A percentile compares a stretch with the other conserved stretches of the same genome.
phyloP scores from a whole-genome alignment of 495 filamentous ascomycete genomes.

The Corynascus novoguineensis region DNA sequence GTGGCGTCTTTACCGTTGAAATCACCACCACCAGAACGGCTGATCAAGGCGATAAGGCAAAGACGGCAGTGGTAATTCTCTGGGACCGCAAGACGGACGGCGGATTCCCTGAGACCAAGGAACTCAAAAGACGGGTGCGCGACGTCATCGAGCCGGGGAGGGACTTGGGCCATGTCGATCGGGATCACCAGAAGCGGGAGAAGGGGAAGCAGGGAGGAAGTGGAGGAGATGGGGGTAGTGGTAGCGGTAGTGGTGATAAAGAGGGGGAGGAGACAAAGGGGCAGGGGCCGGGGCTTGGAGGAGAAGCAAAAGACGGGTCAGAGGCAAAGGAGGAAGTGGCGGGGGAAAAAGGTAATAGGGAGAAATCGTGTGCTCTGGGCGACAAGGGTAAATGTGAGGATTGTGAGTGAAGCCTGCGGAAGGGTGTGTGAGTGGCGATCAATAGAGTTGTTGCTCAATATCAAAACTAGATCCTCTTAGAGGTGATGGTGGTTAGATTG shows the following conservation, averaged over 20 bases:
- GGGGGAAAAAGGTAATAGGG: no score
- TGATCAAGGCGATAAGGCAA: background rate
- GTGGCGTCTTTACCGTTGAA: slow-evolving; percentile 74
- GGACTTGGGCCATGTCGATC: slow-evolving; percentile 79
- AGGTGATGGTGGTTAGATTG: no score
- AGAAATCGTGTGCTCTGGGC: background rate
- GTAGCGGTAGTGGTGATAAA: background rate
- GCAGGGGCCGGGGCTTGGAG: no score
- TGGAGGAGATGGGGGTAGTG: background rate
- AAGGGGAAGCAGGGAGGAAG: background rate
- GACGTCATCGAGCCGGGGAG: slow-evolving; percentile 73
- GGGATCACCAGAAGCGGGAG: slow-evolving; percentile 27
- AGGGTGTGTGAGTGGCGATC: background rate
- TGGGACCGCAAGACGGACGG: slow-evolving; percentile 89
- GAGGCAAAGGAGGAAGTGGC: no score
- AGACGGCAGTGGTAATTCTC: slow-evolving; percentile 30
- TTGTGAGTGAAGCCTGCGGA: slow-evolving; percentile 29
- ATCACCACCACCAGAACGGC: slow-evolving; percentile 35
- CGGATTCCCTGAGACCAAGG: slow-evolving; percentile 88
- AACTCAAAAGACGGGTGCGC: slow-evolving; percentile 82
- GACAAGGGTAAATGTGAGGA: slow-evolving; percentile 41
- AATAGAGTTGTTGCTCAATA: background rate
- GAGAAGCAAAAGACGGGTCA: no score
- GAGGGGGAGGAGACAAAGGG: background rate
- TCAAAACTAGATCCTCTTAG: no score